A percentile compares a stretch with the other conserved stretches of the same genome.
Conservation (phyloP, 2,329 filamentous ascomycete species). For the Penicillium fuscoglaucum region DNA sequence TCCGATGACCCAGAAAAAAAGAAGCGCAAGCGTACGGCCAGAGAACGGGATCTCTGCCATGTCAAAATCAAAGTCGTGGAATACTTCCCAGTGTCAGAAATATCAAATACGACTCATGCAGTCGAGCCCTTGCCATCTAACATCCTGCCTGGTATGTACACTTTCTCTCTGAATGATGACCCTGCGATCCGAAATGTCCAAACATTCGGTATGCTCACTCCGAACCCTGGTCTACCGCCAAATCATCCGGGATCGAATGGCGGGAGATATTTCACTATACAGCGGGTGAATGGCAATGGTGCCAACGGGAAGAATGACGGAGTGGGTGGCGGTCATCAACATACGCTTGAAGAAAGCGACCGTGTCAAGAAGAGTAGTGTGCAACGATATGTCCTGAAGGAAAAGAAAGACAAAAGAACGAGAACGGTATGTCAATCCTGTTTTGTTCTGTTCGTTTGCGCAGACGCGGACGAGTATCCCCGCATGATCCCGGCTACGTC, state of each 20-base stretch:
- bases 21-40: conserved; percentile 73
- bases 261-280: conserved; percentile 69
- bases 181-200: conserved; percentile 21
- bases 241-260: conserved; percentile 52
- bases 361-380: conserved; percentile 80
- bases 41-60: conserved; percentile 76
- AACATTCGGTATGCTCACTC: conserved; percentile 48
- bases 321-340: conserved; percentile 70
- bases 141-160: conserved; percentile 27
- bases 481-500: conserved; percentile 24
- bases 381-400: conserved; percentile 63
- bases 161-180: conserved; percentile 20
- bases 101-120: conserved; percentile 24
- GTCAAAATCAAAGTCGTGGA: conserved; percentile 86
- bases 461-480: neutral
- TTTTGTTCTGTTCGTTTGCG: conserved; percentile 13
- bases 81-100: conserved; percentile 58
- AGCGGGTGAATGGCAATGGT: conserved; percentile 74
- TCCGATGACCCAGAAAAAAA: conserved; percentile 78
- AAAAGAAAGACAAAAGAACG: conserved; percentile 66
- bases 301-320: conserved; percentile 71
- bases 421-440: conserved; percentile 48
- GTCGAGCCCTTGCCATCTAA: conserved; percentile 25
- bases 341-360: conserved; percentile 71
- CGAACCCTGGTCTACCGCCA: conserved; percentile 42